Evolutionary conservation across 768 basidiomycete species (phyloP), one percentile per base, ranked within the genome.

Genomic region (Tephrocybe rancida): DNA sequence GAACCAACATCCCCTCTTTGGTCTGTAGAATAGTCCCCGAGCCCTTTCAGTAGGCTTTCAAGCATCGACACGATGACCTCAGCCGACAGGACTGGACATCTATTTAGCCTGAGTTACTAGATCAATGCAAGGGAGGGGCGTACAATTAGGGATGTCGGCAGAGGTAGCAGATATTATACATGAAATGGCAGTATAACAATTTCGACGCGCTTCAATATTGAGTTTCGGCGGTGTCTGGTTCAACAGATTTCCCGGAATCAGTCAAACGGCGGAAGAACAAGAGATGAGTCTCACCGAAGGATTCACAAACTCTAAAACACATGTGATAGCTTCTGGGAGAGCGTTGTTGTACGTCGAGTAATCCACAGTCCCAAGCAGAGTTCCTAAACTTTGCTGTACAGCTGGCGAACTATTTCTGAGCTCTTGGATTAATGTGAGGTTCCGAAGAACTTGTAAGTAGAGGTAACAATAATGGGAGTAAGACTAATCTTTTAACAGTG

Each of bases 1-100:
- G 96, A 98, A 37, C 96, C 96, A 32, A 99, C 89, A 65, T 99
- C 97, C 3, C 96, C 96, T 59, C 96, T 86, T 66, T 97, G 91
- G 66, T 99, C 96, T 44, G 83, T 85, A 5, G 92, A 89, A 65
- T 98, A 99, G 72, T 99, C 95, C 18, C 83, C 77, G 48, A 99
- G 70, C 3, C 92, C 95, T n/a, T 64, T 67, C n/a, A 87, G 67
- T 32, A 92, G 64, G 18, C 81, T 78, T 49, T 79, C 72, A 46
- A 88, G 73, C 50, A 92, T 65, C 3, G 73, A 63, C 50, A 72
- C 68, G 46, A 86, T 72, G 32, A 73, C 57, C 32, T 70, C 70
- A 34, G 79, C 67, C 44, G 76, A 72, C 54, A 88, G 59, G 56
- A 72, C 89, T 90, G 54, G n/a, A 22, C 19, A 52, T 32, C 26